phyloP scores from a whole-genome alignment of 192 early-diverging fungal genomes.

The Geosiphon pyriformis region DNA sequence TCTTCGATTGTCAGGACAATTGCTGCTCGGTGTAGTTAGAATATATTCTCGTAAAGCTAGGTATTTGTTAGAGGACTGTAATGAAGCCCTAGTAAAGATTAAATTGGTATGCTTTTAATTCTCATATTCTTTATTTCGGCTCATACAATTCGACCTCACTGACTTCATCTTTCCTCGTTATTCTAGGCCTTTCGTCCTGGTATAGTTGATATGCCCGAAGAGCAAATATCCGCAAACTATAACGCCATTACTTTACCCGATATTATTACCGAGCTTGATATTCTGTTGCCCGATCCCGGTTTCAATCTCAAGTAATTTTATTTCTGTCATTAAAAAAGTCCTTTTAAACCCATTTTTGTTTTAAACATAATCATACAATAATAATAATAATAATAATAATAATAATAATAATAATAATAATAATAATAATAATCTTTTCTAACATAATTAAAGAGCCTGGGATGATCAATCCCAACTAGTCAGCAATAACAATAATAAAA shows the following conservation, averaged over 20 bases:
- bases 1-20: slow-evolving; percentile 90
- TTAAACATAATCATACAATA: background rate
- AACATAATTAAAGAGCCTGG: too few species aligned
- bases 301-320: slow-evolving; percentile 31
- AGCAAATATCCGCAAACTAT: slow-evolving; percentile 60
- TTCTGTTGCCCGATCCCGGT: slow-evolving; percentile 71
- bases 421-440: background rate
- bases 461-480: too few species aligned
- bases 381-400: background rate
- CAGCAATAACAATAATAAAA: background rate
- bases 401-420: background rate
- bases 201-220: slow-evolving; percentile 79
- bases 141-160: too few species aligned
- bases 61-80: slow-evolving; percentile 96
- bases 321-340: background rate
- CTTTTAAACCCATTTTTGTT: background rate
- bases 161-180: too few species aligned
- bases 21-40: slow-evolving; percentile 88
- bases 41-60: slow-evolving; percentile 96
- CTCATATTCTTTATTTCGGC: background rate
- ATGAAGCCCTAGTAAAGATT: slow-evolving; percentile 90
- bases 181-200: slow-evolving; percentile 69
- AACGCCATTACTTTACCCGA: slow-evolving; percentile 87
- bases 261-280: slow-evolving; percentile 85
- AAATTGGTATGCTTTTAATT: slow-evolving; percentile 66